These are phyloP conservation scores for Phycomyces nitens DNA, from an alignment of 192 early-diverging fungal genomes.

Conservation along the genomic window DNA sequence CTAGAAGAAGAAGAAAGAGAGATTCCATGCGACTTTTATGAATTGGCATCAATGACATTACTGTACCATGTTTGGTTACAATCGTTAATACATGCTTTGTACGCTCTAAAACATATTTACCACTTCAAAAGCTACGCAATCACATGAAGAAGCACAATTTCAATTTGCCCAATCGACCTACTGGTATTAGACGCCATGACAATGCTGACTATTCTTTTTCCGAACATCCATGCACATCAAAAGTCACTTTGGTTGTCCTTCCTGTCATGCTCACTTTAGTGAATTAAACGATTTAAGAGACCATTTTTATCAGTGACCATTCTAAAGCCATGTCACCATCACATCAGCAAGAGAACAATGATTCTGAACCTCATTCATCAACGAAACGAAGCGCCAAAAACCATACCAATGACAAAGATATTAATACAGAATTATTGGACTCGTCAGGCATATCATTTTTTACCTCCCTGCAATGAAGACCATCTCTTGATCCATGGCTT, in stretches of 20 bases:
- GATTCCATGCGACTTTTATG: no score
- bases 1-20: no score
- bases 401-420: no score
- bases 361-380: no score
- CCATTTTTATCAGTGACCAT: slow-evolving; percentile 8
- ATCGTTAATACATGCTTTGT: not conserved
- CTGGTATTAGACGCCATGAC: not conserved
- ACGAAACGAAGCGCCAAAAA: no score
- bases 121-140: not conserved
- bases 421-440: slow-evolving; percentile 6
- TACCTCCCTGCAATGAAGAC: slow-evolving; percentile 1
- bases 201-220: not conserved
- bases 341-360: not conserved
- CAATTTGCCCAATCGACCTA: not conserved
- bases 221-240: not conserved
- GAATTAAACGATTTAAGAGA: not conserved
- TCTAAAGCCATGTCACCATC: not conserved
- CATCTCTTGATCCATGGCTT: slow-evolving; percentile 1
- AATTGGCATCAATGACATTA: no score
- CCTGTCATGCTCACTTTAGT: not conserved
- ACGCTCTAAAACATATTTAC: not conserved
- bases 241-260: not conserved
- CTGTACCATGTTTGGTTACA: slow-evolving; percentile 2
- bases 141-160: not conserved
- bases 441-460: slow-evolving; percentile 6